Base-by-base conservation (phyloP, 768 basidiomycete species). In the Lactarius pseudohatsudake region DNA sequence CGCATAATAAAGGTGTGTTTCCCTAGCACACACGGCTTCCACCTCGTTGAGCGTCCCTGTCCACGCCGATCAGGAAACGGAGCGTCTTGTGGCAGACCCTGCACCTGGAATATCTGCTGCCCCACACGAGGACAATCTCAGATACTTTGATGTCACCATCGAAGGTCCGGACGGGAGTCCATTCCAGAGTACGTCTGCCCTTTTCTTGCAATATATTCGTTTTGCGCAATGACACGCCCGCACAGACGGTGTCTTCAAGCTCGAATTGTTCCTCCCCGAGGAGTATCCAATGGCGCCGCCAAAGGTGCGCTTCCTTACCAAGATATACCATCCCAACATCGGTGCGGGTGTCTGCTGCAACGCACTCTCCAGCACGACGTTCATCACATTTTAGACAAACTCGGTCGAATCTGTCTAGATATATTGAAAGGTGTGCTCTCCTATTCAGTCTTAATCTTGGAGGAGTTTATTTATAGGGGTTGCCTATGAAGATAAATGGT, bases 281-380 rank as follows among this genome's bases (percentile, higher is more conserved):
- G 97, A 98, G 77, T 99, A 99, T 79, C 97, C 97, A 1, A 99
- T 99, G 97, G 92, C 91, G 59, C 96, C 97, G 0, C 97, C 97
- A 28, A 99, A 99, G 79, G 97, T 99, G 65, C 85, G 96, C 71
- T 98, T 96, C 81, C 81, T 97, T 72, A 97, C 96, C 64, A 96
- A 95, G 88, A 96, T 98, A 81, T 96, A 96, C 81, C 95, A 98
- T 78, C 96, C 97, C 57, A 99, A 99, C 77, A 99, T 99, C 79
- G 96, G 96, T 97, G 75, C 73, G 92, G 18, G 22, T 20, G 47
- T 55, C 53, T 50, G 34, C 28, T 54, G 22, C 18, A 28, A 22
- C 13, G n/a, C 18, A 4, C 30, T 54, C n/a, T 50, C 26, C 40
- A 7, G 54, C 53, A 43, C 30, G 50, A 62, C 28, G 16, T 54